Percentiles rank a stretch among this genome's conserved stretches.
Conservation (phyloP, 2,329 filamentous ascomycete species). For the Elsinoe fawcettii region DNA sequence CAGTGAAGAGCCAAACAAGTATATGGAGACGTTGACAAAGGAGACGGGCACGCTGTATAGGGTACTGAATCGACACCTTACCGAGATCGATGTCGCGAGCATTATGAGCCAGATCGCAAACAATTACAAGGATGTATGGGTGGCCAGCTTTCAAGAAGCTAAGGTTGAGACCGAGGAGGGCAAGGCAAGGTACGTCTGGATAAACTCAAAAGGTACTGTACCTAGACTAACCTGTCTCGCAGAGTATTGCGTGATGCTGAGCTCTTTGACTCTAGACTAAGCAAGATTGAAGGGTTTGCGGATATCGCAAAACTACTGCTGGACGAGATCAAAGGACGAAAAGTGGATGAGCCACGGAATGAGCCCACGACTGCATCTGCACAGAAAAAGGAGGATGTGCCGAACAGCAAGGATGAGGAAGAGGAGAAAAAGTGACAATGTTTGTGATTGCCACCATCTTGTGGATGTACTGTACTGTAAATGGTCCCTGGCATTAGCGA, state of each 20-base stretch:
- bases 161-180: constrained; percentile 59
- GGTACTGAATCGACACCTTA: constrained; percentile 73
- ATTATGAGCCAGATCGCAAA: constrained; percentile 83
- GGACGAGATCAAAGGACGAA: constrained; percentile 31
- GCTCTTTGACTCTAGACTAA: constrained; percentile 60
- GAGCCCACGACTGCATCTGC: background rate
- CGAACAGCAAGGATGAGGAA: background rate
- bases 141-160: constrained; percentile 59
- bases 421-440: background rate
- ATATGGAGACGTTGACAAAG: constrained; percentile 81
- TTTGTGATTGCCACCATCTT: background rate
- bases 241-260: constrained; percentile 74
- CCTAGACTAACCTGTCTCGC: background rate
- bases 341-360: background rate
- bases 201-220: background rate
- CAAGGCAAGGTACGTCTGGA: constrained; percentile 56
- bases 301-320: constrained; percentile 64
- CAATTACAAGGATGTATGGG: constrained; percentile 73
- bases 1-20: constrained; percentile 45
- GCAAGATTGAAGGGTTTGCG: constrained; percentile 70
- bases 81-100: constrained; percentile 65
- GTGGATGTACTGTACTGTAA: background rate
- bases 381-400: background rate
- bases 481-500: constrained; percentile 6
- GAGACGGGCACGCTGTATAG: constrained; percentile 80